phyloP scores from a whole-genome alignment of 2,329 filamentous ascomycete species.

The Ophiobolus disseminans region DNA sequence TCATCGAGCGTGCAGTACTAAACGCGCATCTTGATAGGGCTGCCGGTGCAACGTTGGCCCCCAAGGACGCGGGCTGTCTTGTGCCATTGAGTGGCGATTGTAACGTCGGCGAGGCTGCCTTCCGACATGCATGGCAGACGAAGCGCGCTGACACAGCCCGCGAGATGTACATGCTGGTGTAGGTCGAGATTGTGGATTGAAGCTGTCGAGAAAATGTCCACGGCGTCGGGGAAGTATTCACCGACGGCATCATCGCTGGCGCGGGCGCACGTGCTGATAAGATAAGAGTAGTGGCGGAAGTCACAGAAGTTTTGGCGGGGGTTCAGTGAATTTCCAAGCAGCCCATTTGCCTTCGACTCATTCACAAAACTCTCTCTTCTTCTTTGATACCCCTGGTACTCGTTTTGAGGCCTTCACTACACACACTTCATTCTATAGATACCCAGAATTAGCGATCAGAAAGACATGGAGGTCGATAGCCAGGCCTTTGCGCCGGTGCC shows the following conservation, averaged over 20 bases:
- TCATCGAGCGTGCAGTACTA: slow-evolving; percentile 23
- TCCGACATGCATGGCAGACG: slow-evolving; percentile 34
- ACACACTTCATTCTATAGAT: background rate
- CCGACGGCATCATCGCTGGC: slow-evolving; percentile 12
- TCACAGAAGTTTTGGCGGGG: slow-evolving; percentile 35
- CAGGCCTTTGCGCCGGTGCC: slow-evolving; percentile 49
- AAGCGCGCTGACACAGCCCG: slow-evolving; percentile 28
- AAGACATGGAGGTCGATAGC: slow-evolving; percentile 51
- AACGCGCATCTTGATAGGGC: slow-evolving; percentile 24
- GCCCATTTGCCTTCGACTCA: slow-evolving; percentile 28
- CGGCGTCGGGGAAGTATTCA: slow-evolving; percentile 15
- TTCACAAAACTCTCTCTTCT: slow-evolving; percentile 4
- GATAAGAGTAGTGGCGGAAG: slow-evolving; percentile 16
- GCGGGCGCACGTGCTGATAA: slow-evolving; percentile 40
- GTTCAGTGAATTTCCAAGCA: slow-evolving; percentile 44
- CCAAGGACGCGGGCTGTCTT: slow-evolving; percentile 10
- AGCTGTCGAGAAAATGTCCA: slow-evolving; percentile 7
- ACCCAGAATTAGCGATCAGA: background rate
- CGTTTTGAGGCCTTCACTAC: background rate
- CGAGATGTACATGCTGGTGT: slow-evolving; percentile 28
- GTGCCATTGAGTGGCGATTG: slow-evolving; percentile 11
- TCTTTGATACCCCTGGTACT: slow-evolving; percentile 1
- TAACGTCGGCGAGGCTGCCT: slow-evolving; percentile 10
- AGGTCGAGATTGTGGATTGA: background rate
- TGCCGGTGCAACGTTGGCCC: background rate